Base-by-base conservation (phyloP, 768 basidiomycete species). In the Leucocoprinus leucothites region DNA sequence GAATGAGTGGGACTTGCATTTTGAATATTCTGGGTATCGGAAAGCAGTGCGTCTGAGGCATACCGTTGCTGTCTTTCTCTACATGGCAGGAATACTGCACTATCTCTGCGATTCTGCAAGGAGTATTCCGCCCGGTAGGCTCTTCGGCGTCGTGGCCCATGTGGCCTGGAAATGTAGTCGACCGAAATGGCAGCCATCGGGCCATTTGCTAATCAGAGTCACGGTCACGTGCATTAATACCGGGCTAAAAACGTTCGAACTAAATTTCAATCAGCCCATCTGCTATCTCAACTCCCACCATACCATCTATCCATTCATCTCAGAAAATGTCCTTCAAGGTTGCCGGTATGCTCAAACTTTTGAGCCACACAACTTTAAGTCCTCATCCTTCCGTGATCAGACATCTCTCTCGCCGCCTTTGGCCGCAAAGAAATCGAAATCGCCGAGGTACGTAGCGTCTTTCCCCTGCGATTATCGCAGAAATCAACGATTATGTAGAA, bases 391-490 rank as follows among this genome's bases (percentile, higher is more conserved):
- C 31, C 31, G 38, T 9, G n/a, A n/a, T n/a, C 43, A 92, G 94
- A 94, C 69, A 78, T 96, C 66, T 98, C 95, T 66, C 91, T 99
- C 69, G 97, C 97, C 69, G 96, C 96, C 58, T 99, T 98, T 76
- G 94, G 96, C 74, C 94, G 96, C 80, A 99, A 99, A 80, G 96
- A 99, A 80, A 92, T 99, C 66, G 88, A 96, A 78, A 91, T 99
- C 73, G 96, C 96, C 60, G 96, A 99, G 87, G 95, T 96, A 72
- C 70, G 48, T 51, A 35, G 24, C 42, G 42, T 43, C 57, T 35
- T 44, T 19, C 34, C 47, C 48, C 40, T 61, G 48, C 49, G 58
- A 57, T 48, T 40, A 61, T 49, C 43, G 54, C 58, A 58, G 58
- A 60, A 48, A 55, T 50, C 53, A 18, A 49, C 57, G 57, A 41